These are phyloP conservation scores for Baorangia bicolor DNA, from an alignment of 768 basidiomycete species.

Conservation along the genomic window DNA sequence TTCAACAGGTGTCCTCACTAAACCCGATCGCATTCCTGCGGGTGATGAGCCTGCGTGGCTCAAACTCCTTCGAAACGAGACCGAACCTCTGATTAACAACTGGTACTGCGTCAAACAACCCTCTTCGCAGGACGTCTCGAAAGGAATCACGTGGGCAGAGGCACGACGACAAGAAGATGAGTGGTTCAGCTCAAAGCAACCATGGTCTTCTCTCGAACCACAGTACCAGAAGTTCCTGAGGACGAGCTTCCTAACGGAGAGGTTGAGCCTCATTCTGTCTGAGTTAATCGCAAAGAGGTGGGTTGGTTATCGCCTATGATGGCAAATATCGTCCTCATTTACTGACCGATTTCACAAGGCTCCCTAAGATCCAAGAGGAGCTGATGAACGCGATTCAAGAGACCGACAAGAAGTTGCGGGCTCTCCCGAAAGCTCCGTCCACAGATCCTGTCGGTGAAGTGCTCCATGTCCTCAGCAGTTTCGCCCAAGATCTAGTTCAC, in stretches of 20 bases:
- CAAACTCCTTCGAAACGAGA: constrained; percentile 53
- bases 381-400: constrained; percentile 44
- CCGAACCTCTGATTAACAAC: constrained; percentile 28
- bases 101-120: constrained; percentile 46
- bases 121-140: constrained; percentile 22
- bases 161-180: constrained; percentile 56
- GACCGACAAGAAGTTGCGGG: constrained; percentile 33
- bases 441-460: constrained; percentile 59
- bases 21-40: constrained; percentile 56
- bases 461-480: constrained; percentile 44
- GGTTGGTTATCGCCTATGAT: background rate
- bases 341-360: constrained; percentile 35
- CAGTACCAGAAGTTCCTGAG: constrained; percentile 53
- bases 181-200: constrained; percentile 52
- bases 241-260: constrained; percentile 54
- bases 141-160: constrained; percentile 47
- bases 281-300: constrained; percentile 63
- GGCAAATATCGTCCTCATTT: background rate
- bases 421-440: constrained; percentile 53
- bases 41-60: constrained; percentile 48
- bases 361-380: constrained; percentile 63
- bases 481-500: constrained; percentile 42
- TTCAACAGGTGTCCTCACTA: constrained; percentile 48
- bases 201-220: constrained; percentile 55
- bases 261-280: constrained; percentile 59